Conservation (phyloP, 176 grass and related monocot species). For the Oryza longistaminata region DNA sequence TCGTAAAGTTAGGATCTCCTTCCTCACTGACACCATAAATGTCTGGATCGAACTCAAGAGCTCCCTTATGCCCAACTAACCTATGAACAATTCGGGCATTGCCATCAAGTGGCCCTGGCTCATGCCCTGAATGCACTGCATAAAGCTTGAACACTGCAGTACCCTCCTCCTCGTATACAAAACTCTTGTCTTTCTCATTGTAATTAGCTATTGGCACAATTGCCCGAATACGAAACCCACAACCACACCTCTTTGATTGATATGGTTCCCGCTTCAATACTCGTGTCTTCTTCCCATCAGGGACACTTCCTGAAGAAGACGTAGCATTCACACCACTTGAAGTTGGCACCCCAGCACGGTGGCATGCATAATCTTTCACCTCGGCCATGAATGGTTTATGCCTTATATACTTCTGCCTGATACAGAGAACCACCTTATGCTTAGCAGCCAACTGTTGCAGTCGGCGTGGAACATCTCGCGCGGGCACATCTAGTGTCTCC, state of each 20-base stretch:
- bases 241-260: constrained; percentile 95
- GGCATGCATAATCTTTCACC: constrained; percentile 98
- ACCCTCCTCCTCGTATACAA: constrained; percentile 94
- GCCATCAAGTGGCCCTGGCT: constrained; percentile 95
- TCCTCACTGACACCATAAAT: constrained; percentile 80
- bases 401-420: constrained; percentile 98
- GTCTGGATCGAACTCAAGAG: constrained; percentile 83
- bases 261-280: constrained; percentile 94
- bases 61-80: constrained; percentile 81
- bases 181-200: constrained; percentile 97
- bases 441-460: constrained; percentile 93
- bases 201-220: constrained; percentile 97
- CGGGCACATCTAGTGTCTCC: constrained; percentile 83
- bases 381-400: constrained; percentile 99
- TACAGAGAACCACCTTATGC: constrained; percentile 97
- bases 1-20: constrained; percentile 53
- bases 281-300: constrained; percentile 65
- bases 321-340: constrained; percentile 39
- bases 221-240: constrained; percentile 96
- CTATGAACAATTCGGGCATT: constrained; percentile 96
- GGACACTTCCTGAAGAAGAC: constrained; percentile 41
- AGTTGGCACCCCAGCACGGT: constrained; percentile 84
- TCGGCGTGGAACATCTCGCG: constrained; percentile 74
- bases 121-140: constrained; percentile 88
- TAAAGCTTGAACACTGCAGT: constrained; percentile 96